Conservation (phyloP, 2,329 filamentous ascomycete genomes). For the Aspergillus ustus region DNA sequence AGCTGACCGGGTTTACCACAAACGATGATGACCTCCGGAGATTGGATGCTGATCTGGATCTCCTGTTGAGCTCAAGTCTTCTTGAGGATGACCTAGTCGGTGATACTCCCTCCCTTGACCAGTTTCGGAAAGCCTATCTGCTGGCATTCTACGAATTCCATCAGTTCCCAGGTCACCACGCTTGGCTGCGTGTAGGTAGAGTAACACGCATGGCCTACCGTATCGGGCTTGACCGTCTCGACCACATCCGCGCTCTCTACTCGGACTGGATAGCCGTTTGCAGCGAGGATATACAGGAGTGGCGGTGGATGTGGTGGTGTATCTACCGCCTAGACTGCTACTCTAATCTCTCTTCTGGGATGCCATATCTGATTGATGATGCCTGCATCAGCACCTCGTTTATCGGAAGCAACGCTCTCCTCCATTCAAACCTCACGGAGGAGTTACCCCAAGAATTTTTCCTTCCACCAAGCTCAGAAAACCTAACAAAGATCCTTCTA, state of each 20-base stretch:
- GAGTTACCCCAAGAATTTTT: neutral
- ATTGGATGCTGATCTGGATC: conserved; percentile 10
- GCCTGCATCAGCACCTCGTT: neutral
- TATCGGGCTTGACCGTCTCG: conserved; percentile 40
- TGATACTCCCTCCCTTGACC: conserved; percentile 26
- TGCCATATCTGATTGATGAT: conserved; percentile 22
- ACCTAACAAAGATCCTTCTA: neutral
- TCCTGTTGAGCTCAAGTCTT: conserved; percentile 17
- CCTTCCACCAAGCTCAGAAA: neutral
- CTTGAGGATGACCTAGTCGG: conserved; percentile 20
- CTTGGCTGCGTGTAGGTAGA: conserved; percentile 40
- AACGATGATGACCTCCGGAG: neutral
- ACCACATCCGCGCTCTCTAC: conserved; percentile 32
- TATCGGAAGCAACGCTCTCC: neutral
- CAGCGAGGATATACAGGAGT: conserved; percentile 41
- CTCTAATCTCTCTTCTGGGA: conserved; percentile 37
- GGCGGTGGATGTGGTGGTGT: conserved; percentile 44
- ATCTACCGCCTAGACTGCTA: conserved; percentile 44
- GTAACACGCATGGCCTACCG: conserved; percentile 42
- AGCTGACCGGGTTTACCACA: conserved; percentile 20
- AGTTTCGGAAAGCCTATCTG: conserved; percentile 39
- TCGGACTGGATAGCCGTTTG: conserved; percentile 28
- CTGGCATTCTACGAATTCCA: conserved; percentile 46
- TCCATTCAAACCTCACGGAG: no score
- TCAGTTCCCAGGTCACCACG: conserved; percentile 38